phyloP scores from a whole-genome alignment of 163 green algal species.

The Coccomyxa subellipsoidea region DNA sequence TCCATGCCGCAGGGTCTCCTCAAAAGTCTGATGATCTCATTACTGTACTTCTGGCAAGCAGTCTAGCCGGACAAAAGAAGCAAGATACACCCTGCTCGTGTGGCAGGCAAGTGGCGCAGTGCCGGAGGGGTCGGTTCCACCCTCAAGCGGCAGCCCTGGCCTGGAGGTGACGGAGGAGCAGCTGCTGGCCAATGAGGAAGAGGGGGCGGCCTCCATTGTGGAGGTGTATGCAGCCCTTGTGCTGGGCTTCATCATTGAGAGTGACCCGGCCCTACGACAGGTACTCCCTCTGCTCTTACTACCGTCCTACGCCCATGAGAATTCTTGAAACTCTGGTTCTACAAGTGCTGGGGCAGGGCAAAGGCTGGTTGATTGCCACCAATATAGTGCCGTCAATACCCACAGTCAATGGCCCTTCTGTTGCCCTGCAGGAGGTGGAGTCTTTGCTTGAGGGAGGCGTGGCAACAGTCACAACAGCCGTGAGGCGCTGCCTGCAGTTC shows the following conservation, averaged over 20 bases:
- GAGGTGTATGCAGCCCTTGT: slow-evolving; percentile 58
- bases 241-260: slow-evolving; percentile 50
- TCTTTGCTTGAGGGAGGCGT: slow-evolving; percentile 38
- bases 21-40: too few species aligned
- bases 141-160: background rate
- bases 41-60: too few species aligned
- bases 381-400: too few species aligned
- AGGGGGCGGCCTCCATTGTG: slow-evolving; percentile 37
- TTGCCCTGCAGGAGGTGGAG: slow-evolving; percentile 20
- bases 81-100: too few species aligned
- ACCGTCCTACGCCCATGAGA: background rate
- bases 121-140: background rate
- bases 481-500: slow-evolving; percentile 52
- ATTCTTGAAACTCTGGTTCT: too few species aligned
- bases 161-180: slow-evolving; percentile 40
- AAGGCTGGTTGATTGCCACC: background rate
- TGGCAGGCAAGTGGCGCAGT: background rate
- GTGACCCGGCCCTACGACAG: slow-evolving; percentile 9
- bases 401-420: background rate
- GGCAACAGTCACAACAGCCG: slow-evolving; percentile 19
- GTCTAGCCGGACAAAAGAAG: too few species aligned
- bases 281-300: background rate
- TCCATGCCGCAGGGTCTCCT: too few species aligned
- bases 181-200: slow-evolving; percentile 26
- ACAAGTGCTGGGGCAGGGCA: too few species aligned